Base-by-base conservation (phyloP, 1,139 yeast species). In the Saccharomycopsis crataegensis region DNA sequence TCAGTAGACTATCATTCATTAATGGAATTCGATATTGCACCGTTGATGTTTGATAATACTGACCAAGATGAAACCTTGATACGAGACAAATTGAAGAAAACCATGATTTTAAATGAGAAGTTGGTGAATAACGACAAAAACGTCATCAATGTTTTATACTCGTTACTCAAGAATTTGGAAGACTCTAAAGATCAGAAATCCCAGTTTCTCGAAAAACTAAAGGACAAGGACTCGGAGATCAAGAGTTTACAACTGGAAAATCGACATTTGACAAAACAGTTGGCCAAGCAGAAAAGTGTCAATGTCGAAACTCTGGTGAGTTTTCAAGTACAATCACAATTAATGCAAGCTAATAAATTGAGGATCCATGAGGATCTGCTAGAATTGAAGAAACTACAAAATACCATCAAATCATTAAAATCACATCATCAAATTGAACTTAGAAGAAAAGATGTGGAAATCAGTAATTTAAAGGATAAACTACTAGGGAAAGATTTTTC, bases 81-180 rank as follows among this genome's bases (percentile, higher is more conserved):
- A 9, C 33, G 14, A 6, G 38, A 48, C 12, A 28, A 32, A 8
- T 14, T 54, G 33, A 47, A 50, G 36, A 45, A 46, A 36, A 16
- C 36, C 22, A 28, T 53, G 7, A 17, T 55, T 4, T 34, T 53
- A 2, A 53, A 50, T 36, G 52, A 52, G 28, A 38, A 36, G n/a
- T 28, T 55, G 12, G 41, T 53, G 16, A 46, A 45, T 11, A 55
- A 55, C 33, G 58, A 55, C 37, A 55, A 53, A 41, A 46, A 51
- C 14, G 49, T 50, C 11, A 48, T 55, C 11, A 55, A 55, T 38
- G 49, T 50, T 6, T 43, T 55, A 8, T 53, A 49, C 42, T 43
- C 54, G n/a, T 40, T 55, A 12, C 17, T 55, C n/a, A 47, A 46
- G 38, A 49, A 51, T n/a, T 34, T 53, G 28, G 58, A 55, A 14